Evolutionary conservation across 768 basidiomycete species (phyloP), one percentile per base, ranked within the genome.

Genomic region (Mycena pura): DNA sequence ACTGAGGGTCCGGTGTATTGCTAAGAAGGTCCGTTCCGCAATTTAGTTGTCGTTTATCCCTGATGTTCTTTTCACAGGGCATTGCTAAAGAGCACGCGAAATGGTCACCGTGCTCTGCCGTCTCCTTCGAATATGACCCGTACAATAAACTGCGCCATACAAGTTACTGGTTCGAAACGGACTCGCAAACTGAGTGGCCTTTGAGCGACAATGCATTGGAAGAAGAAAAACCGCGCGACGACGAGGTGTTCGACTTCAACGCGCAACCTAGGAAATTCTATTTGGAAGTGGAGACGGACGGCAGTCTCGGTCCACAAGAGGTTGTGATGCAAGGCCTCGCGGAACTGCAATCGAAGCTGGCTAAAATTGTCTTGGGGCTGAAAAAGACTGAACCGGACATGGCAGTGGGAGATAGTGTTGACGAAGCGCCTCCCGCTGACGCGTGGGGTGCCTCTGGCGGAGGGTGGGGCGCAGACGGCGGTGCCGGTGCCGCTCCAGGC

Each of bases 31-130:
- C 52, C n/a, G 79, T 64, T 10, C 39, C n/a, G 11, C 5, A 24
- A 55, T 40, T 34, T 47, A 29, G 34, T 17, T 17, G 31, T 15
- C 46, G 24, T 24, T 22, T 15, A 25, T 28, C 19, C 9, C 32
- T 27, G 54, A 41, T 53, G 56, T 28, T 21, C 57, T 34, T 10
- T 48, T 25, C 64, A 19, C 69, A 98, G 96, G 96, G 96, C 39
- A 90, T 97, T 60, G 95, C 96, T 4, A 98, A 98, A 80, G 95
- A 97, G 73, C 97, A 99, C 72, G 95, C 97, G 13, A 99, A 99
- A 77, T 99, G 96, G 94, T 96, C 95, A 0, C 96, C 97, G 13
- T 92, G 95, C 61, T 92, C 95, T 2, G 95, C 97, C 8, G 89
- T 99, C 17, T 87, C 90, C 8, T 99, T 96, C 65, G 97, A 99